Evolutionary conservation across 345 rosid species (phyloP), one percentile per base, ranked within the genome.

Genomic region (Pseudoturritis turrita): DNA sequence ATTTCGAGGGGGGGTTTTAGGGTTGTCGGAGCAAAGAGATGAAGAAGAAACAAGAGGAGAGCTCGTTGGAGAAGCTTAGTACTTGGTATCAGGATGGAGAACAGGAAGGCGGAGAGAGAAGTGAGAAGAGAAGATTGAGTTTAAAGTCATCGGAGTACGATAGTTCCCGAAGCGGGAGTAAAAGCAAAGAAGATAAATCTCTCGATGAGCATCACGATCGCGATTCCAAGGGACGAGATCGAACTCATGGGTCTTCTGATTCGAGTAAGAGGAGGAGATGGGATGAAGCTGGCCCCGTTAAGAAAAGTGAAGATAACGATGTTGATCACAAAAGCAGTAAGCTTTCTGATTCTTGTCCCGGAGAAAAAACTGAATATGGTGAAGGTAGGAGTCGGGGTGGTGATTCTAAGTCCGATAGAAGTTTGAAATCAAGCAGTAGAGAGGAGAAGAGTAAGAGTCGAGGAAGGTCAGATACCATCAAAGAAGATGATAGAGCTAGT

Each of bases 1-100:
- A 59, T 45, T 52, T 17, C 5, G 3, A 8, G 15, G 43, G 57
- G 33, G 15, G 43, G 57, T 44, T 54, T 54, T 72, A 47, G 50
- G 40, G 35, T n/a, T 12, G 2, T 12, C 1, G 0, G 8, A 12
- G 31, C n/a, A 7, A 36, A 13, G 15, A 40, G 63, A 29, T 80
- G 72, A 95, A 87, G 90, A 91, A 77, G 80, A 91, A 85, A 61
- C 91, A 80, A 71, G 98, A 95, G 83, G 98, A 95, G 77, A 88
- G 97, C 71, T 85, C 96, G 77, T 77, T 95, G 81, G 97, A 95
- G 35, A 86, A 86, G 77, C 62, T 91, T 65, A 95, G 96, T 64
- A 91, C 85, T 79, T 88, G 89, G 89, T 91, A 95, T 69, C 87
- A 95, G 82, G 98, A 95, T 53, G 96, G 97, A 65, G 98, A 95